phyloP scores from a whole-genome alignment of 2,329 filamentous ascomycete species.

The Colletotrichum sansevieriae region DNA sequence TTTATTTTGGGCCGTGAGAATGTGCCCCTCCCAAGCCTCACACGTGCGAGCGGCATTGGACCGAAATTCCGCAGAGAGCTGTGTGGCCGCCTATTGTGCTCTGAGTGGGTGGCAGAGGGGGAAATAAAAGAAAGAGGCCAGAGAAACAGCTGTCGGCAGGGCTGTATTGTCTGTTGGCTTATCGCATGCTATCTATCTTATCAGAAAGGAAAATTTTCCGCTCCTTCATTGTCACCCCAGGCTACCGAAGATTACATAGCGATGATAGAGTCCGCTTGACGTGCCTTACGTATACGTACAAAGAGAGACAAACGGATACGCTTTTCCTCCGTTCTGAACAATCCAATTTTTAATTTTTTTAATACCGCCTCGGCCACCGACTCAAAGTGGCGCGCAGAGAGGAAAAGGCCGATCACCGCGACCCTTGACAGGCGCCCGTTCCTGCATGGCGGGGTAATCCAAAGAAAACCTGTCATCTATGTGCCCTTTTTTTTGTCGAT shows the following conservation, averaged over 20 bases:
- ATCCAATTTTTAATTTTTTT: no score
- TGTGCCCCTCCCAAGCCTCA: conserved; percentile 34
- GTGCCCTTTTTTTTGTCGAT: conserved; percentile 11
- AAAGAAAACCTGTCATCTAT: conserved; percentile 15
- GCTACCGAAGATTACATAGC: no score
- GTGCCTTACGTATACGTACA: no score
- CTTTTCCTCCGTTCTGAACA: no score
- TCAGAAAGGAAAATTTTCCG: conserved; percentile 9
- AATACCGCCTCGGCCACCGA: background rate
- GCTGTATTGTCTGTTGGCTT: background rate
- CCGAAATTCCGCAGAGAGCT: conserved; percentile 38
- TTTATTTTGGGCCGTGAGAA: conserved; percentile 17
- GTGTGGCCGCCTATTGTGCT: conserved; percentile 23
- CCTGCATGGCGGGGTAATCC: conserved; percentile 43
- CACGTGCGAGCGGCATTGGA: conserved; percentile 40
- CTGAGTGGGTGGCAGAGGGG: conserved; percentile 1
- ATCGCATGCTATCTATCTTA: conserved; percentile 20
- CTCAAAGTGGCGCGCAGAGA: conserved; percentile 22
- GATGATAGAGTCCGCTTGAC: no score
- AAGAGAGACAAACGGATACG: background rate
- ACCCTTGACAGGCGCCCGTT: conserved; percentile 36
- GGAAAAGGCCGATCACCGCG: conserved; percentile 34
- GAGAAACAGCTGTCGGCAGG: no score
- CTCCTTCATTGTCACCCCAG: background rate
- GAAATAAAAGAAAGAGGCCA: background rate